Evolutionary conservation across 371 early-diverging fungal genomes (phyloP).

Genomic region (Apophysomyces variabilis): DNA sequence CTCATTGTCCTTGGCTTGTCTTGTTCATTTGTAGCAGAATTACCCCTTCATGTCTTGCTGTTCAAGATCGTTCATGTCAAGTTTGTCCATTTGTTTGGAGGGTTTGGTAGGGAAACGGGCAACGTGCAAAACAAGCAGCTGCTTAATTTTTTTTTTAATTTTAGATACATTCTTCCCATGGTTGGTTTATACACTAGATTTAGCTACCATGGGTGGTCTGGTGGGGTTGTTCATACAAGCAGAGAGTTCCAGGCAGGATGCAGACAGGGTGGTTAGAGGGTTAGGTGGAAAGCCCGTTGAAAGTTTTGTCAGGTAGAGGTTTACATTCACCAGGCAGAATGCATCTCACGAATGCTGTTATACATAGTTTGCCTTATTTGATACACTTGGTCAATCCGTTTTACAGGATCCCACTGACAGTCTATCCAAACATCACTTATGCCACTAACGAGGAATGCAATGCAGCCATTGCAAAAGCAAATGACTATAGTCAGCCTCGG

Average conservation of each 20-base stretch:
- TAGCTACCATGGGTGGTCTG: constrained; percentile 25
- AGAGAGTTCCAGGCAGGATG: constrained; percentile 18
- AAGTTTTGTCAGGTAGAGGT: constrained; percentile 22
- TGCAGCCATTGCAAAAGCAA: constrained; percentile 32
- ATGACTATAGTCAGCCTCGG: constrained; percentile 32
- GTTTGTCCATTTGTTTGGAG: constrained; percentile 27
- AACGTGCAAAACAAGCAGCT: background rate
- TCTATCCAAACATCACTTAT: constrained; percentile 60
- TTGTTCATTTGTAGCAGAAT: constrained; percentile 29
- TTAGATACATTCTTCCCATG: constrained; percentile 28
- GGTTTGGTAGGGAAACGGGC: constrained; percentile 28
- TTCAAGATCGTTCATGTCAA: constrained; percentile 21
- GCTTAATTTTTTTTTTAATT: background rate
- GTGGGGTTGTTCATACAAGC: constrained; percentile 30
- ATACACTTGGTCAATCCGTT: constrained; percentile 47
- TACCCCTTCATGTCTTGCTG: constrained; percentile 32
- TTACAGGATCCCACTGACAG: constrained; percentile 27
- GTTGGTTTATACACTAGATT: constrained; percentile 22
- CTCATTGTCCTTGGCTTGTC: constrained; percentile 17
- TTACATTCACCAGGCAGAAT: background rate
- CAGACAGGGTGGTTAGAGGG: constrained; percentile 26
- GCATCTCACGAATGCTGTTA: background rate
- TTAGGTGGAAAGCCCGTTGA: constrained; percentile 15
- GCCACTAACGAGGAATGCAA: constrained; percentile 55
- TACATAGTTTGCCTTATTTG: constrained; percentile 1